Conservation (phyloP, 306 rosid species). For the Casuarina cunninghamiana region DNA sequence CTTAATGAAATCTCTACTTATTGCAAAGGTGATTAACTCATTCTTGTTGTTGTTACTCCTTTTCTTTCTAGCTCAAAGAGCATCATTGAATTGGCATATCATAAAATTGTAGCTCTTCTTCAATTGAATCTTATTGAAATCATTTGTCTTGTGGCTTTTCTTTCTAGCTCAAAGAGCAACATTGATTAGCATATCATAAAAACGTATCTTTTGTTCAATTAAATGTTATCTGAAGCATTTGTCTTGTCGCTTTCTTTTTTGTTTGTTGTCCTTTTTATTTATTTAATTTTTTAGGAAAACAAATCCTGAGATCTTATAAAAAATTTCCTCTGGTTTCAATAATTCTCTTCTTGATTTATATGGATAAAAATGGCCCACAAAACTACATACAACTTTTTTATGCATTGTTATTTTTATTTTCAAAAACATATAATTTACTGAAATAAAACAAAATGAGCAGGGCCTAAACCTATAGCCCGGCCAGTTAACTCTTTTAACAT, state of each 20-base stretch:
- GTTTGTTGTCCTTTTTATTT: not conserved
- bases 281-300: too few species aligned
- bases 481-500: too few species aligned
- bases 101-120: not conserved
- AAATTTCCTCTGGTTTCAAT: not conserved
- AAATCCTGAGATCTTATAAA: not conserved
- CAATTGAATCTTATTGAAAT: not conserved
- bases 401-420: too few species aligned
- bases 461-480: too few species aligned
- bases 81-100: not conserved
- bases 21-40: not conserved
- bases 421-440: too few species aligned
- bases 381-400: not conserved
- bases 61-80: not conserved
- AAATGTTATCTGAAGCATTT: too few species aligned
- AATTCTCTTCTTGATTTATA: too few species aligned
- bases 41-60: not conserved
- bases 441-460: too few species aligned
- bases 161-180: too few species aligned
- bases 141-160: not conserved
- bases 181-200: too few species aligned
- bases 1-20: not conserved
- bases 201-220: too few species aligned
- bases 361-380: constrained; percentile 6
- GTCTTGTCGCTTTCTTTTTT: not conserved